Conservation (phyloP, 2,329 filamentous ascomycete genomes). For the Arthrinium phaeospermum region DNA sequence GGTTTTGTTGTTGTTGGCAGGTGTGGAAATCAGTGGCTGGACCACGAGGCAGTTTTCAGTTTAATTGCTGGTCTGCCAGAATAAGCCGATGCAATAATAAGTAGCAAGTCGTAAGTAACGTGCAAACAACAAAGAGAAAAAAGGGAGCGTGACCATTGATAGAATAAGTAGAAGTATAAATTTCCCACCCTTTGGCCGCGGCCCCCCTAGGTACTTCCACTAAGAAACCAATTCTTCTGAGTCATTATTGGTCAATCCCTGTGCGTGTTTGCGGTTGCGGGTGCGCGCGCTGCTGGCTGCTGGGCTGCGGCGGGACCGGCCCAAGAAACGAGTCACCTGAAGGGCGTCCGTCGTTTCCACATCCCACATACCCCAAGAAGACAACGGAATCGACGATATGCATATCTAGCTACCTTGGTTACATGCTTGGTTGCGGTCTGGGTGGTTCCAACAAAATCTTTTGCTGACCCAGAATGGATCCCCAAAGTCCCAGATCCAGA, state of each 20-base stretch:
- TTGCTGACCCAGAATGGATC: neutral
- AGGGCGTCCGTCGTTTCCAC: neutral
- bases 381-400: neutral
- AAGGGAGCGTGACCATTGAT: neutral
- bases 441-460: conserved; percentile 10
- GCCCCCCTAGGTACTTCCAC: neutral
- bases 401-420: neutral
- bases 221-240: conserved; percentile 9
- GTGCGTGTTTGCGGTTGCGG: neutral
- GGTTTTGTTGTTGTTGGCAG: neutral
- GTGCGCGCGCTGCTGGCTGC: neutral
- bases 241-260: conserved; percentile 16
- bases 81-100: neutral
- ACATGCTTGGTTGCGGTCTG: neutral
- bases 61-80: neutral
- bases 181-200: neutral
- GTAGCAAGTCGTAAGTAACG: neutral
- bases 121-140: neutral
- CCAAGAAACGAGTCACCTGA: conserved; percentile 1
- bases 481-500: neutral
- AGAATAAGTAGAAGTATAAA: conserved; percentile 10
- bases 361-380: neutral
- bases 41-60: conserved; percentile 10
- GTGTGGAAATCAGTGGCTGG: neutral
- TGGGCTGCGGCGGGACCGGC: neutral